A percentile compares a stretch with the other conserved stretches of the same genome.
These are phyloP conservation scores for Polygonum aviculare DNA, from an alignment of 148 eudicot genomes.

Conservation along the genomic window DNA sequence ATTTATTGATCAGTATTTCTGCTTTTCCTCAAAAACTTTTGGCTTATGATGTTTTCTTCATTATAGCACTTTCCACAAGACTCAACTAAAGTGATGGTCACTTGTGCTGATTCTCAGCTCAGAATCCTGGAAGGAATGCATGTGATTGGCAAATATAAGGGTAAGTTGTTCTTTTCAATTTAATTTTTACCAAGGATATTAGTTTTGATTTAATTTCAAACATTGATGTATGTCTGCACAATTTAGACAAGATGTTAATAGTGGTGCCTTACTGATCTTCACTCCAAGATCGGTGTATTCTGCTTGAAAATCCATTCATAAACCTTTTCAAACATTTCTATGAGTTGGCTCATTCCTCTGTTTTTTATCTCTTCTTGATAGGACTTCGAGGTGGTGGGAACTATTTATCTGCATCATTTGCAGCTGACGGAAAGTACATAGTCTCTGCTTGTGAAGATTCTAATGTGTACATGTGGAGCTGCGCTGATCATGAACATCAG, in stretches of 20 bases:
- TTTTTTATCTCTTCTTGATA: slow-evolving; percentile 9
- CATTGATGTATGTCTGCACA: not conserved
- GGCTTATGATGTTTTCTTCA: not conserved
- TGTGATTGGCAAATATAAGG: slow-evolving; percentile 68
- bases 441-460: slow-evolving; percentile 58
- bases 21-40: slow-evolving; percentile 7
- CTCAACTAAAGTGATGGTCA: slow-evolving; percentile 71
- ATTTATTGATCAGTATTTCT: not conserved
- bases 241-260: not conserved
- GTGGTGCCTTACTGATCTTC: not conserved
- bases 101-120: slow-evolving; percentile 84
- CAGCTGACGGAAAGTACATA: slow-evolving; percentile 70
- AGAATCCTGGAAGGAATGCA: slow-evolving; percentile 60
- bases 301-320: not conserved
- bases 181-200: not conserved
- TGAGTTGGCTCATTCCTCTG: slow-evolving; percentile 3
- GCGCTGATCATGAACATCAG: slow-evolving; percentile 18
- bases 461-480: slow-evolving; percentile 55
- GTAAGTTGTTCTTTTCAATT: slow-evolving; percentile 27
- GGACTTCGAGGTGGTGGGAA: slow-evolving; percentile 36
- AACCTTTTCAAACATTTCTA: not conserved
- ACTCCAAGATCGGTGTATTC: not conserved
- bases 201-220: not conserved
- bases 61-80: slow-evolving; percentile 77
- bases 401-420: slow-evolving; percentile 57